Base-by-base conservation (phyloP, 148 eudicot species). In the Pharnaceum exiguum region DNA sequence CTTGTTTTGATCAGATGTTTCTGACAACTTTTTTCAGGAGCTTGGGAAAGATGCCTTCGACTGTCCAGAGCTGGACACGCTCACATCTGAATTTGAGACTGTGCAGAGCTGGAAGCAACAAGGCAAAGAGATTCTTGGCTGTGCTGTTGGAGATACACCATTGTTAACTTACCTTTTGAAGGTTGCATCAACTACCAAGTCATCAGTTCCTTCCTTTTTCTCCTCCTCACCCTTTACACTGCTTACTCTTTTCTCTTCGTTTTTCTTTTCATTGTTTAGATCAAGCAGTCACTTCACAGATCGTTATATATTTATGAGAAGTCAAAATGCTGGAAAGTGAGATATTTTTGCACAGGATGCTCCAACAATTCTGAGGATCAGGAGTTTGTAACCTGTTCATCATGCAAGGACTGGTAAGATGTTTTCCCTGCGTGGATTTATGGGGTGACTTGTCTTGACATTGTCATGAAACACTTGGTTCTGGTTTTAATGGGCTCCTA, bases 391-490 rank as follows among this genome's bases (percentile, higher is more conserved):
- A 78, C 86, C 37, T 93, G 99, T 73, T 85, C 84, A 61, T 57
- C 78, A 55, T 93, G 99, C 71, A 81, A 73, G 56, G 89, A 83
- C 69, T 67, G 99, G 99, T 89, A 83, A 75, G 78, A 56, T 75
- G 62, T 66, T 73, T 47, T 56, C 26, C 66, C 46, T 77, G 23
- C 30, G 38, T 44, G 16, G 36, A 32, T 63, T 45, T 51, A 47
- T 57, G 38, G 43, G 45, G 31, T 31, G 31, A 10, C 28, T 35
- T 28, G 27, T 59, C 53, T 7, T 13, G 44, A 16, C 3, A n/a
- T 36, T 48, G 16, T 18, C 16, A n/a, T n/a, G n/a, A n/a, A n/a
- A n/a, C n/a, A n/a, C n/a, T n/a, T n/a, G n/a, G n/a, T n/a, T n/a
- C n/a, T n/a, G n/a, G n/a, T n/a, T n/a, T n/a, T n/a, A n/a, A n/a